Evolutionary conservation across 2,329 filamentous ascomycete species (phyloP), one percentile per base, ranked within the genome.

Genomic region (Nemania serpens): DNA sequence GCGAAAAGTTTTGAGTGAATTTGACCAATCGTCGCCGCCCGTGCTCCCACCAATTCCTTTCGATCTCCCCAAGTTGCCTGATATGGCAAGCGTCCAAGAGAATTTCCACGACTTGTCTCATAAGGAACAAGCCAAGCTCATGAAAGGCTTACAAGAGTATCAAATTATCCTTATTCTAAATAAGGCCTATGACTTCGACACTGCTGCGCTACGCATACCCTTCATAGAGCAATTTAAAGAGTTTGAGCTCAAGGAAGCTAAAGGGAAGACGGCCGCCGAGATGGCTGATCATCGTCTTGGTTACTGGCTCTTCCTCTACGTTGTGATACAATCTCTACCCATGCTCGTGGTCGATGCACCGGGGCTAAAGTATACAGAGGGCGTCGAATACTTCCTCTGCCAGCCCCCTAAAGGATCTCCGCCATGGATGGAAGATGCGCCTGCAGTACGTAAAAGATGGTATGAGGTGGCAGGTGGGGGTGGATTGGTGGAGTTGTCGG

Each of bases 21-120:
- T 93, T 71, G 95, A 99, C 73, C 87, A 90, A 61, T 94, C 91
- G 9, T 91, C 89, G 13, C 92, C 94, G 1, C 95, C 95, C 0
- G 93, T 98, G 0, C 85, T 94, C 61, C 95, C 95, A 0, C 92
- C 94, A 0, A 87, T 98, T 57, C 94, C 95, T 0, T 98, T 94
- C 71, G 94, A 98, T 72, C 81, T 91, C 4, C 94, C 95, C 2
- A 84, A 88, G 66, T 76, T 96, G 22, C 94, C 94, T 0, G 84
- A 83, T 1, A 83, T 96, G 69, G 81, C 83, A 34, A 80, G 85
- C 1, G 82, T 92, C 17, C 82, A 88, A 58, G 82, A 85, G 42
- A 89, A 87, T 45, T 90, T 86, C 71, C 77, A 83, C 62, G 82
- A 82, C 1, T 80, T 91, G 34, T 84, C 91, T 18, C 74, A 84